These are phyloP conservation scores for Xylaria scruposa DNA, from an alignment of 495 filamentous ascomycete species.

Conservation along the genomic window DNA sequence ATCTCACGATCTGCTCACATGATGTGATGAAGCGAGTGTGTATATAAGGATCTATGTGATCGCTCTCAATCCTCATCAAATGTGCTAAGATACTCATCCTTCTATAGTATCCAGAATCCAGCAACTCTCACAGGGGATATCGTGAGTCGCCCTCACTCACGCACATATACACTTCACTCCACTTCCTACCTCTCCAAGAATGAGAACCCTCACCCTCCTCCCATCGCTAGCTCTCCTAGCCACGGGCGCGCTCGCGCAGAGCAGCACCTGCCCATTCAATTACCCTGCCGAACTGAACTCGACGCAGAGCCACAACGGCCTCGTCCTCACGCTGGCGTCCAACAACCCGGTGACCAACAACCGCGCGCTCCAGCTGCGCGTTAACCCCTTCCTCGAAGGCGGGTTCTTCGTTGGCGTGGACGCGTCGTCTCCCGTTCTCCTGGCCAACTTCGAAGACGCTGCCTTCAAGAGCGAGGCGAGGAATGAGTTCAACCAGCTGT, in stretches of 20 bases:
- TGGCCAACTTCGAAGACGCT: slow-evolving; percentile 15
- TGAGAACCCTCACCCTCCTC: not conserved
- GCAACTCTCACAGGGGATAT: not conserved
- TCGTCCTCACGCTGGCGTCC: slow-evolving; percentile 20
- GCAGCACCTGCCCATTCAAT: slow-evolving; percentile 30
- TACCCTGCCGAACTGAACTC: slow-evolving; percentile 24
- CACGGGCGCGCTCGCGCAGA: slow-evolving; percentile 23
- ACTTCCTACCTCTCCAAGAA: not conserved
- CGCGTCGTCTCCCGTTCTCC: slow-evolving; percentile 24
- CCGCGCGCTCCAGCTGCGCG: slow-evolving; percentile 25
- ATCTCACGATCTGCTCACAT: not conserved
- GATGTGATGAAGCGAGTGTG: not conserved
- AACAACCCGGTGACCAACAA: slow-evolving; percentile 23
- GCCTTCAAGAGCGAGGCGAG: slow-evolving; percentile 17
- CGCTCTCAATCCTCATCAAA: not conserved
- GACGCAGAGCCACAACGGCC: slow-evolving; percentile 23
- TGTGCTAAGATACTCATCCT: not conserved
- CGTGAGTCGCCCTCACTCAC: not conserved
- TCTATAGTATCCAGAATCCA: not conserved
- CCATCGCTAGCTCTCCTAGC: slow-evolving; percentile 19
- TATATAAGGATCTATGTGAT: slow-evolving; percentile 3
- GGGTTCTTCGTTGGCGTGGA: slow-evolving; percentile 28
- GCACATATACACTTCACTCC: not conserved
- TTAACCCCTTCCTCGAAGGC: slow-evolving; percentile 20
- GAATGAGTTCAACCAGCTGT: slow-evolving; percentile 25